Evolutionary conservation across 192 early-diverging fungal genomes (phyloP).

Genomic region (Diversispora epigaea): DNA sequence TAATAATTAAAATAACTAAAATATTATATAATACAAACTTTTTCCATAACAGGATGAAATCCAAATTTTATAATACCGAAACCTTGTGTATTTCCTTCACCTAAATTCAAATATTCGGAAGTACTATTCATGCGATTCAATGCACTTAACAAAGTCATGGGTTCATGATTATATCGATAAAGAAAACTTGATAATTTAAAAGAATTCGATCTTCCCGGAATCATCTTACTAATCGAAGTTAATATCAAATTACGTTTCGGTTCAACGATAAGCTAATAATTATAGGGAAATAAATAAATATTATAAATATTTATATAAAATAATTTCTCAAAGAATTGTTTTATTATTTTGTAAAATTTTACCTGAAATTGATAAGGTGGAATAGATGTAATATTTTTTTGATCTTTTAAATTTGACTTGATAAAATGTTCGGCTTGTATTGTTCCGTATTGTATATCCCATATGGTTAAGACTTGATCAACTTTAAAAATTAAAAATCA

Average conservation of each 20-base stretch:
- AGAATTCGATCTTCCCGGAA: not conserved
- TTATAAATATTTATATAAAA: too few species aligned
- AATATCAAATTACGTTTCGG: not conserved
- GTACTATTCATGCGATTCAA: conserved; percentile 9
- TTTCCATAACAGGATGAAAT: not conserved
- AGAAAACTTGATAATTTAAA: not conserved
- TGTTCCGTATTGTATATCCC: not conserved
- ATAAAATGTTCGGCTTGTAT: not conserved
- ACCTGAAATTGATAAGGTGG: not conserved
- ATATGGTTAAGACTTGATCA: not conserved
- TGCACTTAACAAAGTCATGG: not conserved
- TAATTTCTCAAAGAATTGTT: too few species aligned
- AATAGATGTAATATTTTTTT: not conserved
- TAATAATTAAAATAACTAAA: not conserved
- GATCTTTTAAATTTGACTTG: not conserved
- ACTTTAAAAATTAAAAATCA: not conserved
- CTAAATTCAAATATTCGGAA: not conserved
- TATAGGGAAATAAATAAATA: not conserved
- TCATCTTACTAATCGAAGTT: not conserved
- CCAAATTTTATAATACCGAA: not conserved
- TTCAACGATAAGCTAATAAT: not conserved
- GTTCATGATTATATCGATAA: not conserved
- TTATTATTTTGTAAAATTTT: not conserved
- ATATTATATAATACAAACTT: not conserved
- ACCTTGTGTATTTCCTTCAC: too few species aligned